Percentiles rank a stretch among this genome's conserved stretches.
phyloP scores from a whole-genome alignment of 1,284 basidiomycete genomes.

The Binderoboletus segoi region DNA sequence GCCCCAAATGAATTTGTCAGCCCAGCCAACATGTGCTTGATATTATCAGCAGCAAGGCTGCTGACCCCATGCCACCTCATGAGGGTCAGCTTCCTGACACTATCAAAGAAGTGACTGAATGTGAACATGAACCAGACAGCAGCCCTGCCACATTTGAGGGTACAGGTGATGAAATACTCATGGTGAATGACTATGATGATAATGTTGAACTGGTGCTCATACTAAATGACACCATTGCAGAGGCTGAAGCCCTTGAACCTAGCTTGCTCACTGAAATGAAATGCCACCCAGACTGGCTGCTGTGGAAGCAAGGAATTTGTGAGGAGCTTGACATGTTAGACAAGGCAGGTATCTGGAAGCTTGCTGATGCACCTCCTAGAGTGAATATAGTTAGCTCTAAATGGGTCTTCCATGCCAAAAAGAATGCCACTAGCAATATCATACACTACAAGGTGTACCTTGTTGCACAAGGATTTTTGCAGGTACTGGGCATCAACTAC shows the following conservation, averaged over 20 bases:
- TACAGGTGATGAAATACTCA: no score
- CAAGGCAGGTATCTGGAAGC: conserved; percentile 13
- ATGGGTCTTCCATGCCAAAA: conserved; percentile 41
- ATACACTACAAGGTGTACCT: conserved; percentile 41
- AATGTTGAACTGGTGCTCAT: not conserved
- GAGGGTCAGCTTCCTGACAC: not conserved
- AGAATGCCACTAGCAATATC: conserved; percentile 32
- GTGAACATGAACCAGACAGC: not conserved
- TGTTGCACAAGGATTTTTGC: conserved; percentile 44
- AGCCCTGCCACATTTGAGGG: not conserved
- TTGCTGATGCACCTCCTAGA: not conserved
- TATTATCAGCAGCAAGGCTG: not conserved
- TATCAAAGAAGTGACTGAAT: not conserved
- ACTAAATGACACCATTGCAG: not conserved
- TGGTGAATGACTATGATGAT: no score
- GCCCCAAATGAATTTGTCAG: not conserved
- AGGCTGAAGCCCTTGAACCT: not conserved
- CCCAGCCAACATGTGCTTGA: not conserved
- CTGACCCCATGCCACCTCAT: not conserved
- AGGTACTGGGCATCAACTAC: conserved; percentile 43
- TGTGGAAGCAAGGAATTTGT: conserved; percentile 8
- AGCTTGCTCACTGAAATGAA: not conserved
- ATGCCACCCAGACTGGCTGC: conserved; percentile 1
- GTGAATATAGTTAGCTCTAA: conserved; percentile 20
- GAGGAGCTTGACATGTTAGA: not conserved